phyloP scores from a whole-genome alignment of 106 monocot genomes.

The Chionographis japonica region DNA sequence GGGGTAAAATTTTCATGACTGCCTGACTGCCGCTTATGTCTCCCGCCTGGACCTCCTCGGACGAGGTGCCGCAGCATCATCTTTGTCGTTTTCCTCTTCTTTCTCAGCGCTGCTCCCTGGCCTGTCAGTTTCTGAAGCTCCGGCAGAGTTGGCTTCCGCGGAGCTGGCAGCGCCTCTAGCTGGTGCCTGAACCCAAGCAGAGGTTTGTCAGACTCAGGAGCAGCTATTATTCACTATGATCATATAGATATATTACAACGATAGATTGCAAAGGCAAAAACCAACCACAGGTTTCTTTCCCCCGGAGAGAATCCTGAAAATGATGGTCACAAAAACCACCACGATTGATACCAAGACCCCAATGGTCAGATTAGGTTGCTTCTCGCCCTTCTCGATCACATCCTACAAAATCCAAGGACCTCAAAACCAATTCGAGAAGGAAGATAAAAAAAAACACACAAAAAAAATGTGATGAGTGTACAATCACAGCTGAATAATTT shows the following conservation, averaged over 20 bases:
- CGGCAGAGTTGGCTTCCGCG: constrained; percentile 2
- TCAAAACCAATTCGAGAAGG: background rate
- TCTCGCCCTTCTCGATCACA: constrained; percentile 74
- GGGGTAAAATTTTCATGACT: too few species aligned
- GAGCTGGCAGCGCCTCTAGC: background rate
- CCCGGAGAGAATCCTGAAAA: constrained; percentile 49
- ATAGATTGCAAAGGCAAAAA: background rate
- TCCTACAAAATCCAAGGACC: constrained; percentile 27
- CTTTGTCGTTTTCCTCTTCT: constrained; percentile 32
- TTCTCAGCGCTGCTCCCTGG: constrained; percentile 19
- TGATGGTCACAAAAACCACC: constrained; percentile 39
- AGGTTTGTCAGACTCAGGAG: background rate
- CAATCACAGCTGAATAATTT: too few species aligned
- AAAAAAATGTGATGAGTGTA: too few species aligned
- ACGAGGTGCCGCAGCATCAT: constrained; percentile 28
- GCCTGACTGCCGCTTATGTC: constrained; percentile 9
- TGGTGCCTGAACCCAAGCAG: constrained; percentile 7
- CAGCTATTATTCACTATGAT: background rate
- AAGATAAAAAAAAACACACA: too few species aligned
- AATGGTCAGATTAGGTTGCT: constrained; percentile 57
- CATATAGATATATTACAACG: too few species aligned
- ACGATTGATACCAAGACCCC: constrained; percentile 52
- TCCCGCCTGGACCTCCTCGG: constrained; percentile 55
- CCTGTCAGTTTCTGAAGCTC: constrained; percentile 5
- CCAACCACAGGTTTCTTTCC: constrained; percentile 56